Base-by-base conservation (phyloP, 768 basidiomycete species). In the Leccinum disarticulatum region DNA sequence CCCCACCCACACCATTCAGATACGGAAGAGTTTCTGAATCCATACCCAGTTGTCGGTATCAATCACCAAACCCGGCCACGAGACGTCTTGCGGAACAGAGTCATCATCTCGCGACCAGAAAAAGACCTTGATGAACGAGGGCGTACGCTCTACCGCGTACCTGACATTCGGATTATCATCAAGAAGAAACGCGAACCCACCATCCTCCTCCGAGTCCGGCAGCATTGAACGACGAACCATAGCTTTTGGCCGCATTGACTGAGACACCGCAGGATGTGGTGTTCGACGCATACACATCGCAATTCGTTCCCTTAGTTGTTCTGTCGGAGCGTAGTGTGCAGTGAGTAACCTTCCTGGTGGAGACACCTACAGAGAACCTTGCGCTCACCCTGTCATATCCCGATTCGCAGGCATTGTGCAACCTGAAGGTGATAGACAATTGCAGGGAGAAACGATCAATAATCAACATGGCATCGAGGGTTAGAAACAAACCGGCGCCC, bases 181-280 rank as follows among this genome's bases (percentile, higher is more conserved):
- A 15, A n/a, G 46, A 35, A 3, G 17, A 4, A 2, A 35, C 66
- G 15, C 58, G n/a, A 19, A 43, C 41, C 10, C 10, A 77, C 73
- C 73, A 78, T 50, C 77, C 77, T 15, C 78, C 78, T n/a, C n/a
- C n/a, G n/a, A n/a, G n/a, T 17, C 74, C 73, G 10, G 52, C 68
- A 0, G 19, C 35, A 58, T 78, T 78, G 64, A 78, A 79, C 6
- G 59, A 53, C 2, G 73, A 67, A 3, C 77, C 77, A 54, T 56
- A 78, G 51, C 73, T 76, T 30, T 66, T 62, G 1, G 63, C 55
- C 17, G 67, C 61, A n/a, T 48, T 57, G 58, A 66, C 57, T 4
- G 55, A 31, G 10, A 78, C 76, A 10, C 73, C 72, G 35, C 78
- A 78, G 25, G 70, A 68, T 6, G 58, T 19, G 53, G 76, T 76